phyloP scores from a whole-genome alignment of 495 filamentous ascomycete genomes.

The Penicillium arizonense region DNA sequence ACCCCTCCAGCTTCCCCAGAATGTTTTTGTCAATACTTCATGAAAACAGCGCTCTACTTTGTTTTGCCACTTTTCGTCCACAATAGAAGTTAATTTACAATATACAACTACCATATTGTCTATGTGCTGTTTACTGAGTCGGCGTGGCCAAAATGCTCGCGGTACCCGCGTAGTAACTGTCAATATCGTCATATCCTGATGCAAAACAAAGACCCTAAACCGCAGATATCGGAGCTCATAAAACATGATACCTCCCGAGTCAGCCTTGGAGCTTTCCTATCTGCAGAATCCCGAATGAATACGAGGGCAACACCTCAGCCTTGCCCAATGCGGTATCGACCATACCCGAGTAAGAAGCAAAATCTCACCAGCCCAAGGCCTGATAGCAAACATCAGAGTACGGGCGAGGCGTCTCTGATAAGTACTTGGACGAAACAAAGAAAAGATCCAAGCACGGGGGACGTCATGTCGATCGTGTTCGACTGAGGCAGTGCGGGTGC shows the following conservation, averaged over 20 bases:
- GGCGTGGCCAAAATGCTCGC: too few relatives aligned
- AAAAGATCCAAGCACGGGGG: slow-evolving; percentile 3
- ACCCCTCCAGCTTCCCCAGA: neutral
- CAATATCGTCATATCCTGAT: neutral
- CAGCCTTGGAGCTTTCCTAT: too few relatives aligned
- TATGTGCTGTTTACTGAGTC: too few relatives aligned
- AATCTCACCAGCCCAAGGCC: neutral
- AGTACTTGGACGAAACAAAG: slow-evolving; percentile 1
- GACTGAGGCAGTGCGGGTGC: slow-evolving; percentile 9
- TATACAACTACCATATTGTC: too few relatives aligned
- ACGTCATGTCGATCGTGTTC: slow-evolving; percentile 11
- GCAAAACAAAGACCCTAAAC: neutral
- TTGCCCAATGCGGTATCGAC: neutral
- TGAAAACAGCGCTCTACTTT: too few relatives aligned
- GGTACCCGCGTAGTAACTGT: neutral
- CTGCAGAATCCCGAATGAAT: neutral
- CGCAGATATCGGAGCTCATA: neutral
- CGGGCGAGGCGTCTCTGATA: slow-evolving; percentile 4
- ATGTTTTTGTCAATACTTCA: too few relatives aligned
- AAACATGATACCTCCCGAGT: too few relatives aligned
- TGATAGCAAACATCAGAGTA: neutral
- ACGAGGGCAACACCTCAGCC: neutral
- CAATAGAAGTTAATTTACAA: too few relatives aligned
- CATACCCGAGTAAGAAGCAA: slow-evolving; percentile 2
- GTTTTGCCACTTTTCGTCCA: too few relatives aligned